A percentile compares a stretch with the other conserved stretches of the same genome.
These are phyloP conservation scores for Thelonectria discophora DNA, from an alignment of 2,329 filamentous ascomycete species.

Conservation along the genomic window DNA sequence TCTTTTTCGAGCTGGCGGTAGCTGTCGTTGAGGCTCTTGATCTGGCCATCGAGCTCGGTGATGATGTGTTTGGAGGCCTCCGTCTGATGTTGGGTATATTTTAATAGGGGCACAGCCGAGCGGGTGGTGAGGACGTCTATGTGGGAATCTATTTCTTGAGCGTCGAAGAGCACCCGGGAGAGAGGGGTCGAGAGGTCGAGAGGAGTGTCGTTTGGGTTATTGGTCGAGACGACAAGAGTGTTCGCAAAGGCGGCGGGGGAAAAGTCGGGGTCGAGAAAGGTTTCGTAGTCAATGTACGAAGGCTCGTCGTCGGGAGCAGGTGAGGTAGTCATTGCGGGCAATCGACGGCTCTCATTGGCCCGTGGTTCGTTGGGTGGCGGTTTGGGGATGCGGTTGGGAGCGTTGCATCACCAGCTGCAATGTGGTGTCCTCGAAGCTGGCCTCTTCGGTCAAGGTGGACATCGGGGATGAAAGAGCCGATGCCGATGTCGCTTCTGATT, in stretches of 20 bases:
- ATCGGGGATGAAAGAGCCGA: slow-evolving; percentile 25
- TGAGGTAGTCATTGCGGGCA: slow-evolving; percentile 20
- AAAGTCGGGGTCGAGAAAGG: slow-evolving; percentile 86
- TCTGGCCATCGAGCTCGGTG: slow-evolving; percentile 79
- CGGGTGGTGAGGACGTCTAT: slow-evolving; percentile 90
- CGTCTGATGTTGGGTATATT: slow-evolving; percentile 79
- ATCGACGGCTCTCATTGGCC: not conserved
- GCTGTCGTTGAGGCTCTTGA: slow-evolving; percentile 81
- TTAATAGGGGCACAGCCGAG: slow-evolving; percentile 81
- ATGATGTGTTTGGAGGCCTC: slow-evolving; percentile 77
- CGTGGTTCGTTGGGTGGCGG: slow-evolving; percentile 3
- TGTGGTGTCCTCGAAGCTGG: slow-evolving; percentile 42
- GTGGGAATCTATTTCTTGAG: slow-evolving; percentile 95
- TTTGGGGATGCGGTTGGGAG: slow-evolving; percentile 17
- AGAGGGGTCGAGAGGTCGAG: slow-evolving; percentile 94
- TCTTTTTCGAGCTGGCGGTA: slow-evolving; percentile 88
- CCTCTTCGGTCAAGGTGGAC: slow-evolving; percentile 42
- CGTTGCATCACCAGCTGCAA: slow-evolving; percentile 10
- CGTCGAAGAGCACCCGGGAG: slow-evolving; percentile 92
- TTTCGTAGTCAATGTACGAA: slow-evolving; percentile 96
- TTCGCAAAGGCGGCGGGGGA: slow-evolving; percentile 86
- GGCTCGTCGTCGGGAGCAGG: slow-evolving; percentile 59
- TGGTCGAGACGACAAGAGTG: slow-evolving; percentile 85
- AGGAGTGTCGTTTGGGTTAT: slow-evolving; percentile 88
- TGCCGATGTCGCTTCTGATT: slow-evolving; percentile 2